Evolutionary conservation across 495 filamentous ascomycete genomes (phyloP), one percentile per base, ranked within the genome.

Genomic region (Penicillium bialowiezense): DNA sequence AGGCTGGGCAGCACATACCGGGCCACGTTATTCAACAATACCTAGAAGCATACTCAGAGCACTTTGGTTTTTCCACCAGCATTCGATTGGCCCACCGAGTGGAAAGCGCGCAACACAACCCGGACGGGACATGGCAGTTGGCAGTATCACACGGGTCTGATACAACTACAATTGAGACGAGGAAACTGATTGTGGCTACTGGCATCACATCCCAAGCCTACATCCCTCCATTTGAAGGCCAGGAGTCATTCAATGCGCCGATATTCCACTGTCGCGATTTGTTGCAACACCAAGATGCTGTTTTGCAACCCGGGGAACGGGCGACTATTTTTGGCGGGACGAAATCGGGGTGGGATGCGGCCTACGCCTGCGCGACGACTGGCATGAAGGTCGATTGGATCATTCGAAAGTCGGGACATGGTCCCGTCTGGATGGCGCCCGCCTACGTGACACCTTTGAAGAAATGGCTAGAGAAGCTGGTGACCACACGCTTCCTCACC

Each of bases 261-360:
- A 52, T 92, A 5, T 79, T 89, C 51, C 88, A 91, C 58, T 76
- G 71, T 28, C 76, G 70, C 39, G 75, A 88, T 46, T 77, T 88
- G 15, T 63, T 70, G 2, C 58, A 72, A 20, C 51, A 76, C 33
- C 69, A 71, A 17, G 51, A 63, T 7, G 40, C 58, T 15, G 40
- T 75, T 5, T 52, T 78, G 14, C 46, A 66, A 50, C 14, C 58
- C 35, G 32, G 56, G 39, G 43, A 76, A 64, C 51, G 51, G 44
- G 55, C 89, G 3, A 77, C 79, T 0, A 76, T 95, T 1, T 76
- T 89, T 39, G 87, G 89, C 12, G 84, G 79, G 7, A 82, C 79
- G 1, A 95, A 95, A 62, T 88, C 84, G 3, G 87, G 79, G 1
- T 90, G 80, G 75, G 90, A 95, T 72, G 81, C 81, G 2, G 88